phyloP scores from a whole-genome alignment of 768 basidiomycete genomes.

The Termitomyces sp. region DNA sequence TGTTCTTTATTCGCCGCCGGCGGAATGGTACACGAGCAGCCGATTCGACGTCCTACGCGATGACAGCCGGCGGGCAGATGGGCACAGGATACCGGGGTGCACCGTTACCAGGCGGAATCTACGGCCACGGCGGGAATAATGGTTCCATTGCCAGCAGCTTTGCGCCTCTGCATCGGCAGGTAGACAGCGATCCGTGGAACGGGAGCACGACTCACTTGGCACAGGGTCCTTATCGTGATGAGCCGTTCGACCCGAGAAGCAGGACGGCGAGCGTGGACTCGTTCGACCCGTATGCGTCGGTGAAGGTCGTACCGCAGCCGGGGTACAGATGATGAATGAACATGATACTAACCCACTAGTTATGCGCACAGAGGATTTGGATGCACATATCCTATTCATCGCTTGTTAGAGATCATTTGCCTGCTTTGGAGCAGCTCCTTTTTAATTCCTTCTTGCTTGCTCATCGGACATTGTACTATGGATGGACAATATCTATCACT shows the following conservation, averaged over 20 bases:
- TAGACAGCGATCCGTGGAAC: constrained; percentile 52
- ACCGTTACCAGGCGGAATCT: constrained; percentile 23
- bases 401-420: neutral
- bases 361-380: neutral
- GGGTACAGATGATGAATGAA: neutral
- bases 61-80: constrained; percentile 22
- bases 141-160: constrained; percentile 63
- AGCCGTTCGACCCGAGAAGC: constrained; percentile 7
- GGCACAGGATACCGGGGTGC: constrained; percentile 14
- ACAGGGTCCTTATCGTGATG: constrained; percentile 28
- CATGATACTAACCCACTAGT: neutral
- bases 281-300: constrained; percentile 31
- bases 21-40: constrained; percentile 15
- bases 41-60: constrained; percentile 8
- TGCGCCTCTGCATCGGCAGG: constrained; percentile 59
- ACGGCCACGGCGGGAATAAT: neutral
- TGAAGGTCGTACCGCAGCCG: neutral
- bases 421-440: neutral
- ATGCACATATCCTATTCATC: neutral
- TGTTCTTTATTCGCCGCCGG: constrained; percentile 33
- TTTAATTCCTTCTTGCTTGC: neutral
- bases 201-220: constrained; percentile 43
- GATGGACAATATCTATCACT: constrained; percentile 3
- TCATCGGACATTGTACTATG: constrained; percentile 4
- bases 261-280: constrained; percentile 17